These are phyloP conservation scores for Solanum lycopersicoides DNA, from an alignment of 257 asterid species.

Conservation along the genomic window DNA sequence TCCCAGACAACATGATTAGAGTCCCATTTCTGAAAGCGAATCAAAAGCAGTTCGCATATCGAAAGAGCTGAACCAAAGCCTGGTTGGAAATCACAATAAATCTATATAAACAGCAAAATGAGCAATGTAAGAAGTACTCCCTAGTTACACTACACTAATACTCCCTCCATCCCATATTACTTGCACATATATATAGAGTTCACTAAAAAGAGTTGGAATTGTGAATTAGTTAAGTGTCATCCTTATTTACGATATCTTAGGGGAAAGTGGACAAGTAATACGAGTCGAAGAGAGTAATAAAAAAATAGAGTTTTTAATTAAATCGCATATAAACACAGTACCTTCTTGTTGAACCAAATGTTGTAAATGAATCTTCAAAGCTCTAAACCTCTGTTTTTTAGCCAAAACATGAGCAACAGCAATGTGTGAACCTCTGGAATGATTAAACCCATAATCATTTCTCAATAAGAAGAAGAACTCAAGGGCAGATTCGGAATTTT, in stretches of 20 bases:
- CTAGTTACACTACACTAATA: not conserved
- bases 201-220: no score
- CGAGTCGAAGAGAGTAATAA: not conserved
- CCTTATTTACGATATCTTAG: not conserved
- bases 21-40: conserved; percentile 35
- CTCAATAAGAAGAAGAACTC: conserved; percentile 56
- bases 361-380: conserved; percentile 42
- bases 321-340: not conserved
- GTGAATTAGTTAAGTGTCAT: not conserved
- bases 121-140: conserved; percentile 12
- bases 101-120: conserved; percentile 34
- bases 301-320: not conserved
- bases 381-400: conserved; percentile 34
- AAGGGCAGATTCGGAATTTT: conserved; percentile 35
- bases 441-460: conserved; percentile 41
- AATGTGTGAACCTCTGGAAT: conserved; percentile 25
- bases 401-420: conserved; percentile 58
- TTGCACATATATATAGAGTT: not conserved
- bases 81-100: conserved; percentile 40
- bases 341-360: conserved; percentile 20
- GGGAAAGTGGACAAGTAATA: not conserved
- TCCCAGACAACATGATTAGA: conserved; percentile 57
- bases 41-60: conserved; percentile 50
- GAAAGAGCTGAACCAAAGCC: conserved; percentile 75
- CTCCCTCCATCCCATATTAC: not conserved